Conservation (phyloP, 2,329 filamentous ascomycete species). For the Cladophialophora yegresii region DNA sequence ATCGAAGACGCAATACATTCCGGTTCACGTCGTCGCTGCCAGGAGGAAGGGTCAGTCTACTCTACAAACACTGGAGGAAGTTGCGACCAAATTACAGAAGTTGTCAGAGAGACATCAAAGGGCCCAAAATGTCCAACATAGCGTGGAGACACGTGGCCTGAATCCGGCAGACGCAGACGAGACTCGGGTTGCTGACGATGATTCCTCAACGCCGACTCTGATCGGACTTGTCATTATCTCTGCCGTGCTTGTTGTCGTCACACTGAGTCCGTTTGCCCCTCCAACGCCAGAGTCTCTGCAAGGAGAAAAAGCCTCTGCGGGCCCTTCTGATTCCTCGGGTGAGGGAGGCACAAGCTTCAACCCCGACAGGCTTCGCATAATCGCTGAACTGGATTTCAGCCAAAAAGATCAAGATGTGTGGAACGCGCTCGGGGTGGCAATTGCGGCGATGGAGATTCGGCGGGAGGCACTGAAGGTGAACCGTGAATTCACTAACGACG, state of each 20-base stretch:
- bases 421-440: slow-evolving; percentile 60
- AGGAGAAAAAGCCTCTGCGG: slow-evolving; percentile 18
- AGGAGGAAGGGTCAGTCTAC: slow-evolving; percentile 46
- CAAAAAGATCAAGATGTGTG: slow-evolving; percentile 60
- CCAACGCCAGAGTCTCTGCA: slow-evolving; percentile 15
- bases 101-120: slow-evolving; percentile 50
- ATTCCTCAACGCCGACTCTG: slow-evolving; percentile 50
- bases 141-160: slow-evolving; percentile 22
- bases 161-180: slow-evolving; percentile 7
- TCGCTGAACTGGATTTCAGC: slow-evolving; percentile 58
- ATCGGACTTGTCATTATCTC: slow-evolving; percentile 58
- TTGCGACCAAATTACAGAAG: slow-evolving; percentile 48
- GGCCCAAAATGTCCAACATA: slow-evolving; percentile 33
- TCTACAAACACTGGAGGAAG: slow-evolving; percentile 46
- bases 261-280: slow-evolving; percentile 40
- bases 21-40: slow-evolving; percentile 51
- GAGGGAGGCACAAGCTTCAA: slow-evolving; percentile 6
- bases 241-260: slow-evolving; percentile 56
- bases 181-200: slow-evolving; percentile 28
- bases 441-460: slow-evolving; percentile 57
- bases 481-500: slow-evolving; percentile 8
- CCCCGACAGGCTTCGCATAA: slow-evolving; percentile 41
- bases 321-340: slow-evolving; percentile 1
- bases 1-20: slow-evolving; percentile 41
- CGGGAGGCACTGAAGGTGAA: slow-evolving; percentile 39